A percentile compares a stretch with the other conserved stretches of the same genome.
These are phyloP conservation scores for Clitoria ternatea DNA, from an alignment of 306 rosid species.

Conservation along the genomic window DNA sequence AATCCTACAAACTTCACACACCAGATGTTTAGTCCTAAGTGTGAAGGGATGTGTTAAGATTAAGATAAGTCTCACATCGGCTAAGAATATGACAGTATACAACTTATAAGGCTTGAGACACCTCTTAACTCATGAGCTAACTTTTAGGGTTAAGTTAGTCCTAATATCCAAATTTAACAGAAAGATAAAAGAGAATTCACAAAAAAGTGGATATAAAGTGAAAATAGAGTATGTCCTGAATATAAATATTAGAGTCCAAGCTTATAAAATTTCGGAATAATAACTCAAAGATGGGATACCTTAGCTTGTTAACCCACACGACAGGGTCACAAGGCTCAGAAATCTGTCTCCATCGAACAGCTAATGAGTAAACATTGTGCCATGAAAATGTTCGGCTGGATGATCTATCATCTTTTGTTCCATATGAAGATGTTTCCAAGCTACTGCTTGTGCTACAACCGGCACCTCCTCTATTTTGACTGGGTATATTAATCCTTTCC, in stretches of 20 bases:
- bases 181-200: background rate
- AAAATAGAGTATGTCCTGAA: background rate
- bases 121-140: too few species aligned
- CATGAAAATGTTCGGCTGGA: conserved; percentile 63
- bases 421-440: conserved; percentile 50
- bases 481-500: conserved; percentile 68
- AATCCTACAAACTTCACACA: too few species aligned
- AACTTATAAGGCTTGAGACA: too few species aligned
- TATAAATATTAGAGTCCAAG: background rate
- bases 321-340: conserved; percentile 94
- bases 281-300: conserved; percentile 48
- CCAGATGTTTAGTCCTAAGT: too few species aligned
- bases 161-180: too few species aligned
- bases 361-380: conserved; percentile 73
- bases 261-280: conserved; percentile 8
- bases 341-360: conserved; percentile 93
- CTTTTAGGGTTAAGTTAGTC: too few species aligned
- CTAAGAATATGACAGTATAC: too few species aligned
- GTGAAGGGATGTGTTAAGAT: too few species aligned
- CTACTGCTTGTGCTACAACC: conserved; percentile 88
- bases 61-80: too few species aligned
- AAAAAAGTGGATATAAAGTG: conserved; percentile 1
- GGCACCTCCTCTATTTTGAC: conserved; percentile 96
- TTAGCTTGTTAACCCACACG: conserved; percentile 89
- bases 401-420: conserved; percentile 60